Percentiles rank a stretch among this genome's conserved stretches.
Evolutionary conservation across 1,284 basidiomycete species (phyloP).

Genomic region (Ceratobasidium sp.): DNA sequence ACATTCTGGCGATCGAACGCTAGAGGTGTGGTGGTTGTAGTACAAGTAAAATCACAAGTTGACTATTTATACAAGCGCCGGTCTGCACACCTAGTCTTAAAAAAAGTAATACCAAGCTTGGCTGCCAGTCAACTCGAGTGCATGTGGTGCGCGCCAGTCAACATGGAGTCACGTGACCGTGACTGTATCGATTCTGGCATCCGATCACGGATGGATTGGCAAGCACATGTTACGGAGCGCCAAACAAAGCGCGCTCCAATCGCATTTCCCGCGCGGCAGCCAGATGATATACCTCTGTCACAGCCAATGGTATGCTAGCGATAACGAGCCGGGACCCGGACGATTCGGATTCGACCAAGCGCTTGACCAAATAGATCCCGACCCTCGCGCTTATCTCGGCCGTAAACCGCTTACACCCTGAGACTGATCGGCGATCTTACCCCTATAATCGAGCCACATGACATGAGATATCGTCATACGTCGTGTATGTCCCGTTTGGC

Average conservation of each 20-base stretch:
- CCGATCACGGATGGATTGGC: conserved; percentile 8
- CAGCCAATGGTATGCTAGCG: background rate
- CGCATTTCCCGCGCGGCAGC: conserved; percentile 8
- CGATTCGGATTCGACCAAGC: background rate
- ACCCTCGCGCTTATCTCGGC: background rate
- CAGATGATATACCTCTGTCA: too few species aligned
- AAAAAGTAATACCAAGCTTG: background rate
- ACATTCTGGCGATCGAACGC: background rate
- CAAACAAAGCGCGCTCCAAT: conserved; percentile 28
- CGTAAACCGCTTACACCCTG: background rate
- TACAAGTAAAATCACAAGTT: background rate
- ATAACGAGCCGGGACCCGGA: background rate
- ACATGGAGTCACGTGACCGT: conserved; percentile 6
- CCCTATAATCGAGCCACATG: background rate
- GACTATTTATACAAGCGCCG: conserved; percentile 5
- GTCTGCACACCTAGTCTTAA: background rate
- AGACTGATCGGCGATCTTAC: background rate
- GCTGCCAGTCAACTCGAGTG: background rate
- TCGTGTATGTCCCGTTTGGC: too few species aligned
- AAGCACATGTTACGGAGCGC: background rate
- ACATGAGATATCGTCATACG: too few species aligned
- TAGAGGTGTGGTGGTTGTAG: background rate
- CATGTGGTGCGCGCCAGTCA: conserved; percentile 3
- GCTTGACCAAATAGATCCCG: background rate
- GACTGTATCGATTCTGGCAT: background rate